These are phyloP conservation scores for Podospora conica DNA, from an alignment of 495 filamentous ascomycete genomes.

Conservation along the genomic window DNA sequence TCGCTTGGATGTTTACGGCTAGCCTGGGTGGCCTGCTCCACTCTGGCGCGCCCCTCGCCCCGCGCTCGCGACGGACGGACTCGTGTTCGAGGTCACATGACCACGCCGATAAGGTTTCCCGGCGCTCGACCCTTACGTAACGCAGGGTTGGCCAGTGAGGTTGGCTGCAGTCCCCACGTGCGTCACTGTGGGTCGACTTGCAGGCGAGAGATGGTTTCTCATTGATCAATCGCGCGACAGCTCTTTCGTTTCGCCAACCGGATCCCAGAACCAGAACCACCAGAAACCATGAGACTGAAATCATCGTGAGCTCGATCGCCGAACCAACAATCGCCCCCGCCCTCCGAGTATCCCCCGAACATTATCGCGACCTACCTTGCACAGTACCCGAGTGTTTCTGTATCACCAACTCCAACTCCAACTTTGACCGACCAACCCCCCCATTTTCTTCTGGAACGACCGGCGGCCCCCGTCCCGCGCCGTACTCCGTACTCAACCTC, in stretches of 20 bases:
- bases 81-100: not conserved
- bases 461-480: not conserved
- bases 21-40: not conserved
- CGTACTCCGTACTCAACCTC: not conserved
- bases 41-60: not conserved
- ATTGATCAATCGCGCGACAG: slow-evolving; percentile 28
- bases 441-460: not conserved
- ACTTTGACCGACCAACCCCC: not conserved
- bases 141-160: slow-evolving; percentile 16
- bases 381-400: not conserved
- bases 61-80: not conserved
- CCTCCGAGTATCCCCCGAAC: not conserved
- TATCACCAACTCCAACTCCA: not conserved
- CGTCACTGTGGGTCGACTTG: not conserved
- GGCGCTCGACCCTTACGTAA: not conserved
- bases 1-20: not conserved
- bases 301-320: not conserved
- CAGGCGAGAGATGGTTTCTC: slow-evolving; percentile 9
- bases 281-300: not conserved
- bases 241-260: not conserved
- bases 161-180: slow-evolving; percentile 17
- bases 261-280: no score
- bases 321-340: not conserved
- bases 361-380: not conserved
- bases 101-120: not conserved